Percentiles rank a stretch among this genome's conserved stretches.
Evolutionary conservation across 2,329 filamentous ascomycete genomes (phyloP).

Genomic region (Trematosphaeria pertusa): DNA sequence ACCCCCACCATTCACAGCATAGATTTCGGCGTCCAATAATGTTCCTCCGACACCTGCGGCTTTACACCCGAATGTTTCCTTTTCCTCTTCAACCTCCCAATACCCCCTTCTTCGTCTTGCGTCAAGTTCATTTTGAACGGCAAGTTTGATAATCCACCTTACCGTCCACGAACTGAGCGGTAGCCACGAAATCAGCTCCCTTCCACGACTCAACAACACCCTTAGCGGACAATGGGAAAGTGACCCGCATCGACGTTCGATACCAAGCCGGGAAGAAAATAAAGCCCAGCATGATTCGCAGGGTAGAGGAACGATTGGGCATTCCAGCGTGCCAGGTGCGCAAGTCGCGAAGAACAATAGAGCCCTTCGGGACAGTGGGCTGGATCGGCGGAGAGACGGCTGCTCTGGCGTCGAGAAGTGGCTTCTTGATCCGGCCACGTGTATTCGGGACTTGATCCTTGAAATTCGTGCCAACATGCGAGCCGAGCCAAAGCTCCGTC

Average conservation of each 20-base stretch:
- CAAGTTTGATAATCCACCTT: slow-evolving; percentile 49
- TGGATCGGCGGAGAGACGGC: slow-evolving; percentile 47
- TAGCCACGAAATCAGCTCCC: slow-evolving; percentile 34
- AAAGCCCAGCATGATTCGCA: slow-evolving; percentile 51
- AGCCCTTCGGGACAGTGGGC: slow-evolving; percentile 48
- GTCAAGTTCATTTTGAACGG: slow-evolving; percentile 20
- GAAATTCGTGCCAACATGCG: slow-evolving; percentile 46
- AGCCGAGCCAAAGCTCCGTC: slow-evolving; percentile 58
- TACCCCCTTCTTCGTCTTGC: no score
- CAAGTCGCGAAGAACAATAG: slow-evolving; percentile 52
- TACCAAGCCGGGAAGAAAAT: slow-evolving; percentile 50
- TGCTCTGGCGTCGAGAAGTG: slow-evolving; percentile 41
- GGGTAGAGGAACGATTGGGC: slow-evolving; percentile 49
- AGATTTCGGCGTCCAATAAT: no score
- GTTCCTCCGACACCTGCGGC: no score
- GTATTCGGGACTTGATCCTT: slow-evolving; percentile 30
- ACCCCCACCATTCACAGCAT: no score
- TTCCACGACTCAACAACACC: slow-evolving; percentile 43
- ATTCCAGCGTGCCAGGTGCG: slow-evolving; percentile 55
- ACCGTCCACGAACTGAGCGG: slow-evolving; percentile 47
- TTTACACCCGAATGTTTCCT: no score
- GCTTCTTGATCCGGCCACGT: slow-evolving; percentile 38
- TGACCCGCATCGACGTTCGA: slow-evolving; percentile 40
- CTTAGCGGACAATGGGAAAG: slow-evolving; percentile 38
- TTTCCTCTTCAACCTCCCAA: no score